Base-by-base conservation (phyloP, 2,329 filamentous ascomycete species). In the Aspergillus persii region DNA sequence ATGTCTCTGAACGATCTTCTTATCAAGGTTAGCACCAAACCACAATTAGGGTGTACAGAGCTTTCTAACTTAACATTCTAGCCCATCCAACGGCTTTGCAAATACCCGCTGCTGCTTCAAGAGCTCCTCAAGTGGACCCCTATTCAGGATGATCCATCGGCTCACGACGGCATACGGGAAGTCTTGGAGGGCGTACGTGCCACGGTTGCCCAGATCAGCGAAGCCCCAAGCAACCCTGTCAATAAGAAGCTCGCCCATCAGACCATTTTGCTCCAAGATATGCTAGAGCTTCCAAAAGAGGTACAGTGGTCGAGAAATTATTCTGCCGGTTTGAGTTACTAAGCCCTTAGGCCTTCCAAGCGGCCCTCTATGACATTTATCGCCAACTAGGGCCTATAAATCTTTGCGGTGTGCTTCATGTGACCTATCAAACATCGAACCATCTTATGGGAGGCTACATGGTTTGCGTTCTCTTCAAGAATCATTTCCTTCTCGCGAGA, bases 11-110 rank as follows among this genome's bases (percentile, higher is more conserved):
- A 88, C 52, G 95, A 98, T 75, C 81, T 98, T 4, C 82, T 98
- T 57, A 92, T 97, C 66, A 98, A 98, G 85, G 92, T 91, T 67
- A 64, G 50, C 44, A 74, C 51, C 36, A 33, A 62, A 62, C 65
- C 57, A 56, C 58, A 29, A 61, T 44, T 15, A 33, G 27, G 46
- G 30, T 18, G n/a, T 18, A 23, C 23, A 23, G 26, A 29, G 3
- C 23, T 47, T 41, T 29, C 59, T 73, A 36, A 72, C 50, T n/a
- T 4, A 15, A 36, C 11, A n/a, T 0, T 8, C 52, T 33, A 96
- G 91, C 95, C 94, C 0, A 93, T 97, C 23, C 94, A 99, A 76
- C 85, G 94, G 57, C 85, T 97, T 26, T 96, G 92, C 79, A 92
- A 90, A 77, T 98, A 98, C 70, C 92, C 92, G 9, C 80, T 99